A percentile compares a stretch with the other conserved stretches of the same genome.
These are phyloP conservation scores for Glycyrrhiza uralensis DNA, from an alignment of 306 rosid species.

Conservation along the genomic window DNA sequence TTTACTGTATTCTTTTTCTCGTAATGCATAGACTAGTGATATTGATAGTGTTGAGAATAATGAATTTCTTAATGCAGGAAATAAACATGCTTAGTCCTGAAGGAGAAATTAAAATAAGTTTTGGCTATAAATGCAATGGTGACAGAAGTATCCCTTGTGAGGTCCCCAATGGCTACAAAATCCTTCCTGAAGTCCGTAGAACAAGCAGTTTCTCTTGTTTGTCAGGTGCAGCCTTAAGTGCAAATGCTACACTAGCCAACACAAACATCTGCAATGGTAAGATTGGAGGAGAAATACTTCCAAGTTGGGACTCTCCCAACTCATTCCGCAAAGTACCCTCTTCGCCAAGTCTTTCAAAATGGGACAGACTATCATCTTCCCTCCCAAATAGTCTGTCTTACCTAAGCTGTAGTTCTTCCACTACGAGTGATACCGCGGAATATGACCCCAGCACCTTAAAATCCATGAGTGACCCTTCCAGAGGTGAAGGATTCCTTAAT, in stretches of 20 bases:
- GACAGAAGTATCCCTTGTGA: conserved; percentile 40
- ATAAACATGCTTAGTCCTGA: conserved; percentile 53
- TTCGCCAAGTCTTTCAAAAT: conserved; percentile 68
- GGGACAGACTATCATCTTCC: conserved; percentile 78
- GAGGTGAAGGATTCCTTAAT: conserved; percentile 74
- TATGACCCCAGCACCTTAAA: conserved; percentile 59
- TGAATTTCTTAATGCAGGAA: conserved; percentile 28
- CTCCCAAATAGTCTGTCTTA: conserved; percentile 73
- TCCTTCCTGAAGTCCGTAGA: conserved; percentile 53
- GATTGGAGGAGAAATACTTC: conserved; percentile 89
- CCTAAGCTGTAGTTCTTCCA: conserved; percentile 81
- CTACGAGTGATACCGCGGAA: conserved; percentile 56
- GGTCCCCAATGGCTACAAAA: conserved; percentile 34
- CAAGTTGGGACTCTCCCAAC: conserved; percentile 92
- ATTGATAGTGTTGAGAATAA: conserved; percentile 27
- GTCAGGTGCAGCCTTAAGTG: conserved; percentile 97
- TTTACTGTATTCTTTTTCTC: background rate
- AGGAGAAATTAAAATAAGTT: conserved; percentile 87
- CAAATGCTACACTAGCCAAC: conserved; percentile 92
- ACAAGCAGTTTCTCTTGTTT: conserved; percentile 94
- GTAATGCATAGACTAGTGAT: background rate
- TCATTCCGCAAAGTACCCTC: conserved; percentile 85
- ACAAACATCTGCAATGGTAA: conserved; percentile 94
- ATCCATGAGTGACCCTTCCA: conserved; percentile 55
- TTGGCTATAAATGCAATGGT: conserved; percentile 84